Evolutionary conservation across 352 stramenopile species (phyloP).

Genomic region (Phytophthora idaei): DNA sequence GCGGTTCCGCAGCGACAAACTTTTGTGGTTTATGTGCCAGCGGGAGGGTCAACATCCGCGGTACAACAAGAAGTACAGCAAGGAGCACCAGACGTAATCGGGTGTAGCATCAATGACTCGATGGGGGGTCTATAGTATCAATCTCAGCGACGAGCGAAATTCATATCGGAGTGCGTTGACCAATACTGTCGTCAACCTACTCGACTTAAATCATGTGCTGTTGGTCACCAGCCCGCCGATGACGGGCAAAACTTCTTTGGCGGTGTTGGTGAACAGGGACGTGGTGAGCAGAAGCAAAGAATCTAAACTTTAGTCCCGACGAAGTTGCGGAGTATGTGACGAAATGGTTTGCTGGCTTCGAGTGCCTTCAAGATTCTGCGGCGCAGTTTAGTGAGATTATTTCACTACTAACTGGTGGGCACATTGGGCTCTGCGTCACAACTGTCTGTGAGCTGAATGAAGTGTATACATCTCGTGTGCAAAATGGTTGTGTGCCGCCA

Average conservation of each 20-base stretch:
- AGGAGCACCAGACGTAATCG: neutral
- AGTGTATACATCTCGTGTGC: neutral
- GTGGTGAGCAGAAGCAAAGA: slow-evolving; percentile 4
- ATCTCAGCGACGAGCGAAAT: neutral
- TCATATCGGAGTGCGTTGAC: neutral
- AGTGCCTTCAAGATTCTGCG: neutral
- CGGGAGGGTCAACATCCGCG: too few relatives aligned
- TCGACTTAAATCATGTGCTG: slow-evolving; percentile 1
- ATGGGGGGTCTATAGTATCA: neutral
- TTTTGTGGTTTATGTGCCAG: too few relatives aligned
- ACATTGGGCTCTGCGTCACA: neutral
- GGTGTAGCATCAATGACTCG: neutral
- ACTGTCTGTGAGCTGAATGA: neutral
- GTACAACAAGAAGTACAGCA: neutral
- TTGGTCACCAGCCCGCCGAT: slow-evolving; percentile 4
- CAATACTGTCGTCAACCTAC: neutral
- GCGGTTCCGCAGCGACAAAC: neutral
- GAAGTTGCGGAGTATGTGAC: neutral
- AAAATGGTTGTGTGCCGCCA: neutral
- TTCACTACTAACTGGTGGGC: too few relatives aligned
- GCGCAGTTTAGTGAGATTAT: too few relatives aligned
- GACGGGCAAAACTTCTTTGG: slow-evolving; percentile 18
- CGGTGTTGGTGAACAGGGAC: neutral
- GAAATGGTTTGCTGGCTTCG: neutral
- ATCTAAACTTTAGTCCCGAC: neutral